A percentile compares a stretch with the other conserved stretches of the same genome.
Evolutionary conservation across 352 stramenopile genomes (phyloP).

Genomic region (Phytophthora litchii): DNA sequence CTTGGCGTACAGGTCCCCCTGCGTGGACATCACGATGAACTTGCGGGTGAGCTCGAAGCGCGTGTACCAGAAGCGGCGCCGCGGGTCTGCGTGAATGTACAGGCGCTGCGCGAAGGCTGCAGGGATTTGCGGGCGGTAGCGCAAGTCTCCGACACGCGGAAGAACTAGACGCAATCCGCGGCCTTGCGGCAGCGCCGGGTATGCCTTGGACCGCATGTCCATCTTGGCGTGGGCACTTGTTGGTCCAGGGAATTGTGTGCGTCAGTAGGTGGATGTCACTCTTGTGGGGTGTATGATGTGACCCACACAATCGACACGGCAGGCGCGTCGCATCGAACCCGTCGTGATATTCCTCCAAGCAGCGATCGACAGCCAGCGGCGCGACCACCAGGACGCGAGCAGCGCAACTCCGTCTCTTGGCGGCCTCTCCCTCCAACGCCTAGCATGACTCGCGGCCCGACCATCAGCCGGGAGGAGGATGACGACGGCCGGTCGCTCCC

Average conservation of each 20-base stretch:
- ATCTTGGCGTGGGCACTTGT: slow-evolving; percentile 23
- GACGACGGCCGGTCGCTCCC: slow-evolving; percentile 9
- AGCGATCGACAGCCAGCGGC: slow-evolving; percentile 3
- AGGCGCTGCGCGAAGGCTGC: slow-evolving; percentile 51
- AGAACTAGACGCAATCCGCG: slow-evolving; percentile 52
- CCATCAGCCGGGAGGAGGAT: slow-evolving; percentile 28
- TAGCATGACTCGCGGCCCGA: slow-evolving; percentile 35
- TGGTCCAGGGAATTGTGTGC: slow-evolving; percentile 6
- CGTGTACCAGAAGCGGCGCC: slow-evolving; percentile 50
- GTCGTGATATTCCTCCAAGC: slow-evolving; percentile 17
- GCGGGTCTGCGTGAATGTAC: slow-evolving; percentile 57
- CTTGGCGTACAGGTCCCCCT: slow-evolving; percentile 72
- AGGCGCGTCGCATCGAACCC: not conserved
- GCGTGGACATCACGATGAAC: slow-evolving; percentile 79
- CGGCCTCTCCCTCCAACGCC: slow-evolving; percentile 2
- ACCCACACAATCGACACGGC: slow-evolving; percentile 18
- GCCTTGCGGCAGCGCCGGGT: slow-evolving; percentile 57
- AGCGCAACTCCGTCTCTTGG: slow-evolving; percentile 2
- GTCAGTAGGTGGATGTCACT: slow-evolving; percentile 19
- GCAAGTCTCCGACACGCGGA: slow-evolving; percentile 60
- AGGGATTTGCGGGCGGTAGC: slow-evolving; percentile 56
- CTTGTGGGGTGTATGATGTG: slow-evolving; percentile 6
- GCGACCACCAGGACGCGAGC: slow-evolving; percentile 16
- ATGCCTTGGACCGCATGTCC: slow-evolving; percentile 69
- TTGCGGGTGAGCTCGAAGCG: slow-evolving; percentile 64